Evolutionary conservation across 768 basidiomycete genomes (phyloP), one percentile per base, ranked within the genome.

Genomic region (Pisolithus microcarpus): DNA sequence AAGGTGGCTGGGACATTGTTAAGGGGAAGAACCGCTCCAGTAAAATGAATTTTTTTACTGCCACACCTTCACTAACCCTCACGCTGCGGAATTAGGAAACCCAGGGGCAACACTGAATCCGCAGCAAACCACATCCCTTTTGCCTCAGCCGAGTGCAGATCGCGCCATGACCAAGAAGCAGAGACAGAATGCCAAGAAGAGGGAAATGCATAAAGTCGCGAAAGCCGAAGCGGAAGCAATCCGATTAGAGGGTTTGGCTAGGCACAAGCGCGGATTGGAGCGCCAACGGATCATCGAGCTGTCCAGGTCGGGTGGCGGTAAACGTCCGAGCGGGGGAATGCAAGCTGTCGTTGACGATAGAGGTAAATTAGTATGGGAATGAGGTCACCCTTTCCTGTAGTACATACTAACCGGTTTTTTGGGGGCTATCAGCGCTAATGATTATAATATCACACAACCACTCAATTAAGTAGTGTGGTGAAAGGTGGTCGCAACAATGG

Each of bases 1-100:
- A 84, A 46, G 85, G 81, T 2, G 74, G 72, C 16, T 91, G 88
- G 90, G 85, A 80, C 21, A 78, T 88, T 39, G 87, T 91, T 57
- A 78, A 73, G 67, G 79, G 79, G 57, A 75, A 75, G 51, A 62
- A 67, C 37, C 73, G 71, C 43, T 56, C 67, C 23, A 72, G 78
- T 80, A 65, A 30, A 30, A 30, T 30, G 30, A 26, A 51, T 72
- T 44, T 48, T 28, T 52, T 45, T 47, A 19, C 6, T 8, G 40
- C 30, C 2, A 19, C 38, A 37, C 40, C 23, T 43, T 31, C 21
- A n/a, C 28, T 36, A 6, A 26, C 37, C 28, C 46, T 61, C 31
- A 56, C 43, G 45, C 42, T 23, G 15, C 11, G 2, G 40, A 19
- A 23, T 30, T n/a, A 70, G 68, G 52, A 31, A 24, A 48, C 5